phyloP scores from a whole-genome alignment of 805 yeast species.

The Metschnikowia picachoensis region DNA sequence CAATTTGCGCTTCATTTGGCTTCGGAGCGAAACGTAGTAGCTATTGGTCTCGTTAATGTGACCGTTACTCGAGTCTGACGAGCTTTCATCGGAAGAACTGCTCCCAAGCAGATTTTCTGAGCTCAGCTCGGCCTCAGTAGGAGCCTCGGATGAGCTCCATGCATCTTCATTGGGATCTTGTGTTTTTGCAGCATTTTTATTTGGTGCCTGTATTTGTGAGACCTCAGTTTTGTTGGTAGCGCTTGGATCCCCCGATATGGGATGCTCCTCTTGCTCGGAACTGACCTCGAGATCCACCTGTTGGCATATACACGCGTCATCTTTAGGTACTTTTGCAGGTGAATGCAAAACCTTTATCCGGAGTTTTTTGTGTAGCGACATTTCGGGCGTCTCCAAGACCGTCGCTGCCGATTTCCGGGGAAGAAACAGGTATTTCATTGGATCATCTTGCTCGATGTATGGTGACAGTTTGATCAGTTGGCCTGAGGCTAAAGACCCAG shows the following conservation, averaged over 20 bases:
- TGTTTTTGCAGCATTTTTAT: background rate
- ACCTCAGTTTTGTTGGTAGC: background rate
- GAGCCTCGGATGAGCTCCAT: constrained; percentile 26
- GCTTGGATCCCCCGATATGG: no score
- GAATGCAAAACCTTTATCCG: constrained; percentile 32
- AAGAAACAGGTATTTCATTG: constrained; percentile 8
- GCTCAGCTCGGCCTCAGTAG: constrained; percentile 21
- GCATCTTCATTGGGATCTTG: constrained; percentile 9
- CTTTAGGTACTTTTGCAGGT: background rate
- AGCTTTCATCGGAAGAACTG: constrained; percentile 2
- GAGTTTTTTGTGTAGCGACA: constrained; percentile 40
- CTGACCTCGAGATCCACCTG: background rate
- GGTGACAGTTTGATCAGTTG: constrained; percentile 5
- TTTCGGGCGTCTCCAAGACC: constrained; percentile 31
- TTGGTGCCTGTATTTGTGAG: no score
- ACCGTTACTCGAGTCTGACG: constrained; percentile 5
- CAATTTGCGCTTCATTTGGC: constrained; percentile 9
- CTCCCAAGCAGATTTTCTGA: constrained; percentile 8
- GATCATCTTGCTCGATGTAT: constrained; percentile 3
- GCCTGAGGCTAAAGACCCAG: constrained; percentile 11
- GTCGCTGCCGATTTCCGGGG: constrained; percentile 35
- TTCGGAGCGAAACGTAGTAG: constrained; percentile 18
- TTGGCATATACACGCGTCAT: background rate
- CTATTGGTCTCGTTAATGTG: constrained; percentile 17
- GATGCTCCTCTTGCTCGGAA: background rate